Evolutionary conservation across 2,329 filamentous ascomycete species (phyloP).

Genomic region (Epichloe baconii): DNA sequence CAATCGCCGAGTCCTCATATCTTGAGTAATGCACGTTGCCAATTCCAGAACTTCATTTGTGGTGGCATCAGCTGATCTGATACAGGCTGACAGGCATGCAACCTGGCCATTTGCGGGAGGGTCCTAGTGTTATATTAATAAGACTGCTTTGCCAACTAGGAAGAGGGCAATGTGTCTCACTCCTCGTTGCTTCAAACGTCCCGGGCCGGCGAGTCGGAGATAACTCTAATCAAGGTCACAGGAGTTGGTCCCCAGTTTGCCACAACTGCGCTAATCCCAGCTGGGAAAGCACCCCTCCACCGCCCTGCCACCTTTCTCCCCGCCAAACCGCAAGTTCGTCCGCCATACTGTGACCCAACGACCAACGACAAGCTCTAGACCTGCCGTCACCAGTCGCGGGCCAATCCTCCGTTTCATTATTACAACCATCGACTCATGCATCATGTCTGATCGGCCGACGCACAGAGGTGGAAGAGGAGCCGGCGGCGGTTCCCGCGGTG

Average conservation of each 20-base stretch:
- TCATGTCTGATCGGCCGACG: conserved; percentile 38
- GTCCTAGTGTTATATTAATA: too few relatives aligned
- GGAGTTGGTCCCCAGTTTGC: too few relatives aligned
- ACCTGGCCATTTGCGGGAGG: too few relatives aligned
- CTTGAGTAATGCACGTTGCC: too few relatives aligned
- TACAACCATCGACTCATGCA: conserved; percentile 11
- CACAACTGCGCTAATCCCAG: not conserved
- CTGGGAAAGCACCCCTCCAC: not conserved
- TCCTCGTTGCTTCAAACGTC: too few relatives aligned
- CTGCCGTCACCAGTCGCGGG: not conserved
- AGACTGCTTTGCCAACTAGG: too few relatives aligned
- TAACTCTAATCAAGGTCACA: not conserved
- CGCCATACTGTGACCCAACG: not conserved
- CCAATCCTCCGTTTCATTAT: not conserved
- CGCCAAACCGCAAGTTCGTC: not conserved
- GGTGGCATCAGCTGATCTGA: too few relatives aligned
- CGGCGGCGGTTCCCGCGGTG: conserved; percentile 22
- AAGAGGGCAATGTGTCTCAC: too few relatives aligned
- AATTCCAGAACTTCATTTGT: too few relatives aligned
- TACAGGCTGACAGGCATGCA: too few relatives aligned
- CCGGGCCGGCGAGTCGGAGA: too few relatives aligned
- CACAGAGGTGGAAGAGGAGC: conserved; percentile 31
- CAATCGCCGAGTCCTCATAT: too few relatives aligned
- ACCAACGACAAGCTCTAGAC: not conserved
- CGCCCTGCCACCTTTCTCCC: not conserved